Evolutionary conservation across 1,284 basidiomycete species (phyloP).

Genomic region (Leucoagaricus sp.): DNA sequence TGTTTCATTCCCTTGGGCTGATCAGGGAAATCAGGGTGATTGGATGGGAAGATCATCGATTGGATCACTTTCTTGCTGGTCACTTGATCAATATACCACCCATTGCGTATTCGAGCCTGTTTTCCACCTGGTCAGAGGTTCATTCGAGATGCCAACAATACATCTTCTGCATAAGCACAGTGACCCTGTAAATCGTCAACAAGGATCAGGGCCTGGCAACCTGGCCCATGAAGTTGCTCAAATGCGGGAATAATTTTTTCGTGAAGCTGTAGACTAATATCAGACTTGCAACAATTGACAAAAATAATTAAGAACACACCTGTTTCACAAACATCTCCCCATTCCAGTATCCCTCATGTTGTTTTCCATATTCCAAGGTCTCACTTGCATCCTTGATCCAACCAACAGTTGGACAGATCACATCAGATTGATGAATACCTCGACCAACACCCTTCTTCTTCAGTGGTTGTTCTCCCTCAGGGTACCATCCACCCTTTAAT

Average conservation of each 20-base stretch:
- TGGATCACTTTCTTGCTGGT: constrained; percentile 28
- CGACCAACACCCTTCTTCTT: constrained; percentile 38
- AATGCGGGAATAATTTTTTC: constrained; percentile 41
- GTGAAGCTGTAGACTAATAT: too few species aligned
- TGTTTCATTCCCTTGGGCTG: constrained; percentile 24
- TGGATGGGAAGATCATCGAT: constrained; percentile 28
- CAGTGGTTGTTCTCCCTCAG: constrained; percentile 33
- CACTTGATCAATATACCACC: constrained; percentile 28
- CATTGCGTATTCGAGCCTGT: constrained; percentile 32
- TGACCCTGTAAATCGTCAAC: constrained; percentile 45
- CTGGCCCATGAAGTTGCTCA: constrained; percentile 31
- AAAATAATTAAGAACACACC: too few species aligned
- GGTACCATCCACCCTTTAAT: constrained; percentile 30
- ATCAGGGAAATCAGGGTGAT: constrained; percentile 15
- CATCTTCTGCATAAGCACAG: constrained; percentile 38
- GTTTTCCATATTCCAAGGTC: too few species aligned
- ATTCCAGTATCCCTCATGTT: too few species aligned
- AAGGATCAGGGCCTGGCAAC: constrained; percentile 35
- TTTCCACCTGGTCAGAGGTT: constrained; percentile 41
- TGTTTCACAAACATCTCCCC: too few species aligned
- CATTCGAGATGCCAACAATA: constrained; percentile 33
- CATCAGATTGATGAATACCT: constrained; percentile 28
- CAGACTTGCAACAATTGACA: too few species aligned
- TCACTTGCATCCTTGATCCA: too few species aligned
- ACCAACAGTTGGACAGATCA: too few species aligned